Percentiles rank a stretch among this genome's conserved stretches.
Conservation (phyloP, 1,284 basidiomycete species). For the Ustilago hordei region DNA sequence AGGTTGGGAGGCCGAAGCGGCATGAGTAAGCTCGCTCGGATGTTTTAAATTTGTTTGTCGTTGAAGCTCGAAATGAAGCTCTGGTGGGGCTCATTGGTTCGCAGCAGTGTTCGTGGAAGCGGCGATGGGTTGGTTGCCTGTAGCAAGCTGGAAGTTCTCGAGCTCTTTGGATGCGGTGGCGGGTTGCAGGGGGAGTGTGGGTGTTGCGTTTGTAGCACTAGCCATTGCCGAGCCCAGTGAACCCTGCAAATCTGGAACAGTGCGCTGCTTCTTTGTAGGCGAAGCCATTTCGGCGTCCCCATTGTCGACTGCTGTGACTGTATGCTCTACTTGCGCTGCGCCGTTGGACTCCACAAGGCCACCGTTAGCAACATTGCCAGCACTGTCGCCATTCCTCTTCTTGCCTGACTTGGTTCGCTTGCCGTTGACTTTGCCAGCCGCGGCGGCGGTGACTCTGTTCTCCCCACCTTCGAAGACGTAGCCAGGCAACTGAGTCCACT, state of each 20-base stretch:
- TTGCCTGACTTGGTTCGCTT: constrained; percentile 83
- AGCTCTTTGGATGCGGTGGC: constrained; percentile 44
- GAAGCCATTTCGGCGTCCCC: constrained; percentile 42
- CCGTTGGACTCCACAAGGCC: constrained; percentile 18
- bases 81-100: constrained; percentile 20
- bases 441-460: constrained; percentile 70
- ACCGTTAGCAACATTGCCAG: constrained; percentile 7
- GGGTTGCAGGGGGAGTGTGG: constrained; percentile 48
- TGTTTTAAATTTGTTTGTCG: background rate
- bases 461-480: constrained; percentile 80
- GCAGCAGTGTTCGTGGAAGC: constrained; percentile 43
- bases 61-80: background rate
- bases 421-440: constrained; percentile 78
- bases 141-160: constrained; percentile 54
- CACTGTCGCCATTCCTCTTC: constrained; percentile 60
- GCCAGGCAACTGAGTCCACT: constrained; percentile 85
- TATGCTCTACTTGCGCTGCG: constrained; percentile 1
- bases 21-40: background rate
- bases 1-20: background rate
- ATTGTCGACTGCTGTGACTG: constrained; percentile 27
- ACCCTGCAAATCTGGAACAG: constrained; percentile 11
- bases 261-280: constrained; percentile 50
- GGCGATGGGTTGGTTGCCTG: constrained; percentile 43
- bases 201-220: constrained; percentile 12
- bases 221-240: background rate